Base-by-base conservation (phyloP, 2,329 filamentous ascomycete species). In the Fusarium cyanostomum region DNA sequence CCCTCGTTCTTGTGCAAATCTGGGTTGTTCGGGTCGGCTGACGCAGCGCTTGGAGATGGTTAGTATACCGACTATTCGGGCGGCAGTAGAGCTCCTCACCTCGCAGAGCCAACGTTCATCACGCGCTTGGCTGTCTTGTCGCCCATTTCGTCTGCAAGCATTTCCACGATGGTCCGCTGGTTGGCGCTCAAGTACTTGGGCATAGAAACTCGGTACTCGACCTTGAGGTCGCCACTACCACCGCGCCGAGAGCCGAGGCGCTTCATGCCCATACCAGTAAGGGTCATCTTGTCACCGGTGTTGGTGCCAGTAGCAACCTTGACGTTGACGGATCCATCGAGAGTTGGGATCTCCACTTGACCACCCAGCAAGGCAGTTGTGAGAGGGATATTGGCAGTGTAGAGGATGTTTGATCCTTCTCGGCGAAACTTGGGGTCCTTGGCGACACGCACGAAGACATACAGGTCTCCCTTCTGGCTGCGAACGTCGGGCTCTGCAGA, bases 151-250 rank as follows among this genome's bases (percentile, higher is more conserved):
- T 99, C 94, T 7, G 95, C 95, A 65, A 99, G 86, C 87, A 98
- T 94, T 80, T 99, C 95, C 39, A 96, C 80, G 57, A 99, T 91
- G 1, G 92, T 96, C 51, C 95, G 86, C 81, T 99, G 94, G 79
- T 97, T 98, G 41, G 90, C 86, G 52, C 86, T 92, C 65, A 99
- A 83, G 72, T 94, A 97, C 79, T 97, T 98, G 41, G 95, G 95
- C 92, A 98, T 97, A 52, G 86, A 82, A 41, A 99, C 92, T 76
- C 92, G 92, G 84, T 97, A 99, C 76, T 99, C 94, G 7, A 99
- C 93, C 74, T 88, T 90, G 59, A 99, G 80, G 73, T 99, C 95
- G 64, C 95, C 95, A 27, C 84, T 86, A 34, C 84, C 84, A 28
- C 84, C 86, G 53, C 88, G 84, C 43, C 92, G 85, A 15, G 85